phyloP scores from a whole-genome alignment of 371 early-diverging fungal genomes.

The Rhizopus microsporus region DNA sequence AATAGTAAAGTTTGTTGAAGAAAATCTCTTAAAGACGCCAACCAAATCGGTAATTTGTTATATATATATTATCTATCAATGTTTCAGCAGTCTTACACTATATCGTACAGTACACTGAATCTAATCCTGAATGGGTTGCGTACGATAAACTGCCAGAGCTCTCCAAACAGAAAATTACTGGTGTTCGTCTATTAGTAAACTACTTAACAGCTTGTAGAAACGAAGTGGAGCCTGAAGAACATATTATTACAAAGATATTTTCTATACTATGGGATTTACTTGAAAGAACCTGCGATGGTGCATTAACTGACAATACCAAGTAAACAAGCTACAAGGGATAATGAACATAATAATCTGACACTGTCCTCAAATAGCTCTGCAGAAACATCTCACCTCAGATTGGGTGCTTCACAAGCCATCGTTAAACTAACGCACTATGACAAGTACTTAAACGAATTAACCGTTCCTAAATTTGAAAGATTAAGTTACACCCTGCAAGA shows the following conservation, averaged over 20 bases:
- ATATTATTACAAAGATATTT: constrained; percentile 22
- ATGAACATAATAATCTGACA: not conserved
- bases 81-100: not conserved
- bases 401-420: constrained; percentile 67
- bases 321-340: constrained; percentile 5
- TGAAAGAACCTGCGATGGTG: constrained; percentile 30
- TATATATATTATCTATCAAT: not conserved
- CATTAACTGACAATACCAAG: constrained; percentile 24
- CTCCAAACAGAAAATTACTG: constrained; percentile 38
- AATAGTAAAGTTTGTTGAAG: constrained; percentile 59
- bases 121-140: constrained; percentile 33
- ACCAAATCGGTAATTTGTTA: constrained; percentile 15
- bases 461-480: constrained; percentile 54
- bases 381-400: constrained; percentile 50
- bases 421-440: constrained; percentile 65
- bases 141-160: constrained; percentile 31
- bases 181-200: constrained; percentile 33
- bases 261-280: constrained; percentile 30
- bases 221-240: constrained; percentile 11
- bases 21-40: constrained; percentile 44
- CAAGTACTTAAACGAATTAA: constrained; percentile 55
- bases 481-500: constrained; percentile 73
- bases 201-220: constrained; percentile 29
- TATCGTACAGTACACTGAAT: constrained; percentile 8
- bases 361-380: constrained; percentile 29